These are phyloP conservation scores for Plasmodium yoelii DNA, from an alignment of 169 alveolate species.

Conservation along the genomic window DNA sequence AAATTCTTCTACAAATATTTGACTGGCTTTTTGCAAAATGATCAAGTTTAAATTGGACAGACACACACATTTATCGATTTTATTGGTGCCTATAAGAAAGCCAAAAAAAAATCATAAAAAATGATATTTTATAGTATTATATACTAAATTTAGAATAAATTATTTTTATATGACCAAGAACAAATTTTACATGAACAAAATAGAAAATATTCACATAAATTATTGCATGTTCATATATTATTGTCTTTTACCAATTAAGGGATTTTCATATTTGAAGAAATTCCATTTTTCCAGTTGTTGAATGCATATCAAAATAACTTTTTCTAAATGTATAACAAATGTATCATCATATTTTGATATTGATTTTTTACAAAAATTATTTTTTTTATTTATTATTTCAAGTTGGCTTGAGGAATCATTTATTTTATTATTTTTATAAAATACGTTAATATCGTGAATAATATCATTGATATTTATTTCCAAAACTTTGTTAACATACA, in stretches of 20 bases:
- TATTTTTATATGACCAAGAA: too few species aligned
- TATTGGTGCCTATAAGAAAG: conserved; percentile 14
- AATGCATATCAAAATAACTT: conserved; percentile 38
- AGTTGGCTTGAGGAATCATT: conserved; percentile 15
- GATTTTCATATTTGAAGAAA: conserved; percentile 24
- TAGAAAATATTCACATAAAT: too few species aligned
- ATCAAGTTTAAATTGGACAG: conserved; percentile 32
- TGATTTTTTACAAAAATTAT: conserved; percentile 15
- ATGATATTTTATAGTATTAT: not conserved
- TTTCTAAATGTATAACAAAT: conserved; percentile 42
- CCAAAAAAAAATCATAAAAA: not conserved
- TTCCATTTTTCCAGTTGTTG: conserved; percentile 26
- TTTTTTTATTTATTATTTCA: conserved; percentile 11
- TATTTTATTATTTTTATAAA: conserved; percentile 26
- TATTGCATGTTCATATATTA: too few species aligned
- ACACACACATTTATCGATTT: conserved; percentile 47
- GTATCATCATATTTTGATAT: conserved; percentile 35
- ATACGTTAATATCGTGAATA: conserved; percentile 27
- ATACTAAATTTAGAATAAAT: too few species aligned
- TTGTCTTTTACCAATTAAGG: too few species aligned
- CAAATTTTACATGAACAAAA: too few species aligned
- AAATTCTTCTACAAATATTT: conserved; percentile 16
- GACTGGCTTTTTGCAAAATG: conserved; percentile 21
- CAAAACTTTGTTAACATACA: conserved; percentile 25
- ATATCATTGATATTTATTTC: conserved; percentile 36